phyloP scores from a whole-genome alignment of 2,329 filamentous ascomycete species.

The Alternaria sp. region DNA sequence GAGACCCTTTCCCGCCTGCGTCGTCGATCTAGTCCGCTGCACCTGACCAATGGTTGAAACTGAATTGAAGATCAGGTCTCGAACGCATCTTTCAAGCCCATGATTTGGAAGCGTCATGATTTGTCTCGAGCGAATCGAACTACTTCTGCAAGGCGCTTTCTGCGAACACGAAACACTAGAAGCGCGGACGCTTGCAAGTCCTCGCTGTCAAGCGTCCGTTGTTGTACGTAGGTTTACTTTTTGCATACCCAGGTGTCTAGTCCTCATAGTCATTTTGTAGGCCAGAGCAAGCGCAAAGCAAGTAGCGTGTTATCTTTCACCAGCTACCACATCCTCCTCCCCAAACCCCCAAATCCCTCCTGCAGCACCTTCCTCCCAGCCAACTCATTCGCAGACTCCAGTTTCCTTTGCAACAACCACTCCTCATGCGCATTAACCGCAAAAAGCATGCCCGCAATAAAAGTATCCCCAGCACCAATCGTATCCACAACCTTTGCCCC shows the following conservation, averaged over 20 bases:
- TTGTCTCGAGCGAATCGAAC: background rate
- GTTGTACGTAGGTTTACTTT: background rate
- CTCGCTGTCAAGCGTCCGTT: background rate
- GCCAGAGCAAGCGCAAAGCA: background rate
- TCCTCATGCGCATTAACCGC: slow-evolving; percentile 60
- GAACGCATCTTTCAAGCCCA: background rate
- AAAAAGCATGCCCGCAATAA: slow-evolving; percentile 74
- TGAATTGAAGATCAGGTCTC: background rate
- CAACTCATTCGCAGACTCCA: slow-evolving; percentile 69
- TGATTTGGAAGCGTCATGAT: background rate
- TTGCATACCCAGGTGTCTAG: background rate
- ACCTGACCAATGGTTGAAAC: background rate
- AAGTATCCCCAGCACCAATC: slow-evolving; percentile 77
- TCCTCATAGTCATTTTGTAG: background rate
- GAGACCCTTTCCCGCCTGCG: background rate
- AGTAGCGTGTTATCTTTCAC: background rate
- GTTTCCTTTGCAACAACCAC: slow-evolving; percentile 58
- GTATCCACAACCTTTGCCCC: slow-evolving; percentile 55
- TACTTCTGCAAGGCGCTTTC: background rate
- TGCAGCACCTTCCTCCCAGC: slow-evolving; percentile 71
- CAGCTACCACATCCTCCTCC: slow-evolving; percentile 11
- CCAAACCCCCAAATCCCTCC: slow-evolving; percentile 63
- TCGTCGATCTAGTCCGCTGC: background rate
- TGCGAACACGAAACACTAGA: background rate
- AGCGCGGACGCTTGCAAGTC: background rate